Base-by-base conservation (phyloP, 2,329 filamentous ascomycete species). In the Didymella lethalis region DNA sequence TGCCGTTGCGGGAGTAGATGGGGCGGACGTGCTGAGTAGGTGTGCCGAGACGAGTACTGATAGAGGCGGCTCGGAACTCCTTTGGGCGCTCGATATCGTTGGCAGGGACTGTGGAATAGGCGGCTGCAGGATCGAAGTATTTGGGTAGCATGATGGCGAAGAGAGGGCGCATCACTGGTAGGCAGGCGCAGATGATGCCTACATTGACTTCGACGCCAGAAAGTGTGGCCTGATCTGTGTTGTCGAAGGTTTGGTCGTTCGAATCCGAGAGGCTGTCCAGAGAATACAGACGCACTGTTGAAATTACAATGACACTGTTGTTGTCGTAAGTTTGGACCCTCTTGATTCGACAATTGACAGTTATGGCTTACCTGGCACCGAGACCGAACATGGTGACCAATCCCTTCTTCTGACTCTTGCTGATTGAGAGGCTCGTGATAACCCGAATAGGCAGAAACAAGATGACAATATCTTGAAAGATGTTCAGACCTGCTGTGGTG, bases 101-200 rank as follows among this genome's bases (percentile, higher is more conserved):
- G 6, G 50, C 46, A 2, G 55, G 63, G 6, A 52, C 38, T 5
- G 60, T 68, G 7, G 59, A 58, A 50, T 63, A 66, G 41, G 59
- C 63, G 3, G 64, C 38, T 32, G 63, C 57, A 1, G 61, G 54
- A 3, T 70, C 67, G 43, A 76, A 76, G 54, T 73, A 72, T 26
- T 66, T 59, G 40, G 81, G 81, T 63, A 82, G 77, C 31, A 81
- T 64, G 0, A 73, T 51, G 5, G 69, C 64, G 5, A 76, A 61
- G 4, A 77, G 64, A 2, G 73, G 73, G 7, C 74, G 73, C 61
- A 77, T 70, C 5, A 70, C 68, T 40, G 75, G 74, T n/a, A 77
- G 57, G 49, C 72, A 77, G 4, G 75, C 73, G 47, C 73, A 75
- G 29, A 76, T 63, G 34, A 77, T 76, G 16, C 68, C 70, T 0